Evolutionary conservation across 164 flowering plant species (phyloP), one percentile per base, ranked within the genome.

Genomic region (Pachysandra terminalis): DNA sequence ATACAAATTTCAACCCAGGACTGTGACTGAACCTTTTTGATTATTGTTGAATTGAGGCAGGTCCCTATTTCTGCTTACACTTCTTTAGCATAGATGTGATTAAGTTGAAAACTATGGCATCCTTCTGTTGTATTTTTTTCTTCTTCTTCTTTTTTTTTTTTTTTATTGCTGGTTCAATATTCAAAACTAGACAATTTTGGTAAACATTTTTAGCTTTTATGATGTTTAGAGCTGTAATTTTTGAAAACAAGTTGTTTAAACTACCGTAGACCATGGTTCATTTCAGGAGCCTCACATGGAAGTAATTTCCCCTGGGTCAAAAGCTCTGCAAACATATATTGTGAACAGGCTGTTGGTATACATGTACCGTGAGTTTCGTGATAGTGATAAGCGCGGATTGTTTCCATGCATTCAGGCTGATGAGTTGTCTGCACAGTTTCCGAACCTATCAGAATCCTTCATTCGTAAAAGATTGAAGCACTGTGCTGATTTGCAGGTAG

Each of bases 251-350:
- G 12, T 9, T 17, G 13, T 51, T 45, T 58, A 52, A 48, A 41
- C 14, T 64, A 53, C 9, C 64, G 53, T 66, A 37, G 26, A 56
- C 53, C 35, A 14, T 64, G 56, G 32, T 59, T 63, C 25, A 67
- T 63, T 71, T 65, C 77, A 95, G 97, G 98, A 95, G 79, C 98
- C 98, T 19, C 92, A 87, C 66, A 87, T 89, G 83, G 97, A 95
- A 81, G 97, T 92, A 48, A 81, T 92, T 77, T 79, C 98, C 68
- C 97, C 98, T 67, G 90, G 83, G 68, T 78, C 89, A 55, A 95
- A 91, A 80, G 80, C 70, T 69, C 86, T 89, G 63, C 94, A 89
- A 76, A 78, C 79, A 56, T 95, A 81, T 76, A 73, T 85, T 64
- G 82, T 80, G 73, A 92, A 92, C 74, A 85, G 94, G 77, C 70